Evolutionary conservation across 352 stramenopile genomes (phyloP), one percentile per base, ranked within the genome.

Genomic region (Globisporangium uncinulatum): DNA sequence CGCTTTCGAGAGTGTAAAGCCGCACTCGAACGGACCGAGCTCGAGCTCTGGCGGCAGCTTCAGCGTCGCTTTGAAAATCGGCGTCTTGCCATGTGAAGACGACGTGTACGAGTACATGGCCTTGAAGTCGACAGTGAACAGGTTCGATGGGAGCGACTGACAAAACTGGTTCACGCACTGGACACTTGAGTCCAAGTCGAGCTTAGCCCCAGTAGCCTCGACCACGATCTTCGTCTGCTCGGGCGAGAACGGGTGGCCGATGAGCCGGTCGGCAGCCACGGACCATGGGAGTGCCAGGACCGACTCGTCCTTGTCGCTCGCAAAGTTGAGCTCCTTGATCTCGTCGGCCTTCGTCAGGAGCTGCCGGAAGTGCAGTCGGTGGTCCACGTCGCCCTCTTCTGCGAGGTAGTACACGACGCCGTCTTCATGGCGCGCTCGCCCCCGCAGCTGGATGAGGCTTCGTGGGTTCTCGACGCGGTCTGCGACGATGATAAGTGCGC

Each of bases 141-240:
- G 58, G 1, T 65, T 68, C 31, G 49, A 58, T 1, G 83, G 83
- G 31, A 93, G 68, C 32, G 79, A 78, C 57, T 93, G 83, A 52
- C 76, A 89, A 59, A 91, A 93, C 67, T 83, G 75, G 54, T 93
- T 88, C 15, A 93, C 69, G n/a, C 69, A 76, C 29, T 69, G 50
- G 51, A 91, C 79, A 51, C 79, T 87, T 51, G 79, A 88, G 53
- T 93, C 83, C 14, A 93, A 54, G 63, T 91, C 81, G 43, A 93
- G 57, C 20, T 81, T 66, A 17, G 83, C 83, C 13, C 83, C 83
- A 11, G 80, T 91, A 0, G 61, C 70, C 39, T 74, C 59, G 14
- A 90, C 76, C 42, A 63, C 47, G 9, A 89, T 57, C 50, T 61
- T 67, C 2, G 63, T 68, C 20, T 73, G 63, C 6, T 65, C 70